Evolutionary conservation across 2,329 filamentous ascomycete genomes (phyloP).

Genomic region (Pseudogymnoascus destructans): DNA sequence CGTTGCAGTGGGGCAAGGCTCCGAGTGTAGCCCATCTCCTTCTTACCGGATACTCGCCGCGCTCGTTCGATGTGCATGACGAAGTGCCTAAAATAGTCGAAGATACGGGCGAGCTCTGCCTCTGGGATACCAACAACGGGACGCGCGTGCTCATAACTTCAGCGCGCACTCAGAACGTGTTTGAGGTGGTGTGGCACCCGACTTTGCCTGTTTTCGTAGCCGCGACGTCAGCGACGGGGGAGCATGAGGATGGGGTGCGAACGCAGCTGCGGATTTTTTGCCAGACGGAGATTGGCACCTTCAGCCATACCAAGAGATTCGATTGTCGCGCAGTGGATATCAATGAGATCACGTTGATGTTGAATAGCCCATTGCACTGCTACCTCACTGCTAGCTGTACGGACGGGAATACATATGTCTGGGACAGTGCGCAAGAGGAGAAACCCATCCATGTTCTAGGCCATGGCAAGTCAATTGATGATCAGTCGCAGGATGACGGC

Average conservation of each 20-base stretch:
- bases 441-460: conserved; percentile 40
- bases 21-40: conserved; percentile 37
- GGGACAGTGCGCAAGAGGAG: conserved; percentile 46
- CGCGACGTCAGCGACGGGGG: conserved; percentile 41
- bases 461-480: conserved; percentile 34
- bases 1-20: conserved; percentile 46
- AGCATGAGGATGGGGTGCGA: conserved; percentile 32
- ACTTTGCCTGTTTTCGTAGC: conserved; percentile 39
- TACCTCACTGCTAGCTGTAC: conserved; percentile 51
- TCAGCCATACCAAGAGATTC: conserved; percentile 38
- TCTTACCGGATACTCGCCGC: conserved; percentile 49
- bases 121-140: conserved; percentile 39
- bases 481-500: conserved; percentile 22
- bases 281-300: conserved; percentile 26
- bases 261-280: conserved; percentile 47
- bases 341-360: conserved; percentile 47
- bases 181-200: conserved; percentile 53
- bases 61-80: conserved; percentile 39
- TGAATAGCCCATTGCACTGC: conserved; percentile 36
- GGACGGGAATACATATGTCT: conserved; percentile 48
- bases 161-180: conserved; percentile 45
- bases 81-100: conserved; percentile 44
- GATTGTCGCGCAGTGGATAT: conserved; percentile 49
- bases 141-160: conserved; percentile 35
- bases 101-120: conserved; percentile 45